phyloP scores from a whole-genome alignment of 2,329 filamentous ascomycete genomes.

The Diaporthe australafricana region DNA sequence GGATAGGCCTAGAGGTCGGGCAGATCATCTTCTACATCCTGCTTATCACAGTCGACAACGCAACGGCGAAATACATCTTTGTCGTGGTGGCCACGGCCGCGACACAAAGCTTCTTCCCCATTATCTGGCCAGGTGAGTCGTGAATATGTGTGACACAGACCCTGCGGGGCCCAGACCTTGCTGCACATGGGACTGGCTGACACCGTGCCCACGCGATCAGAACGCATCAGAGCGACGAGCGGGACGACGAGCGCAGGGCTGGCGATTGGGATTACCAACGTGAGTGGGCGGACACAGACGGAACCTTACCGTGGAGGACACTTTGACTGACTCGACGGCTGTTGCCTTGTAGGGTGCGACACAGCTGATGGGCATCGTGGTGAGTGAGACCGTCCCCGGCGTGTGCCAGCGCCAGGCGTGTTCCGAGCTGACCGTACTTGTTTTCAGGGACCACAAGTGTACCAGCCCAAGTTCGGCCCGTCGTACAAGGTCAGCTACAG shows the following conservation, averaged over 20 bases:
- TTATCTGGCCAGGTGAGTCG: constrained; percentile 51
- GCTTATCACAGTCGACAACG: constrained; percentile 50
- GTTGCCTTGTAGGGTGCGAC: constrained; percentile 39
- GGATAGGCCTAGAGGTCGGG: constrained; percentile 45
- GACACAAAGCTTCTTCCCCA: constrained; percentile 52
- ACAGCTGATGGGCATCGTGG: constrained; percentile 53
- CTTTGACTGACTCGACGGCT: neutral
- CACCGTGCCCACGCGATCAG: constrained; percentile 34
- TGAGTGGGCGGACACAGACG: constrained; percentile 24
- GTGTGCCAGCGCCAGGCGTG: neutral
- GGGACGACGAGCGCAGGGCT: constrained; percentile 53
- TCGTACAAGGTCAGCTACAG: constrained; percentile 51
- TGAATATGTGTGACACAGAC: neutral
- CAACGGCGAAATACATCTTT: constrained; percentile 52
- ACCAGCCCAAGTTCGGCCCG: constrained; percentile 53
- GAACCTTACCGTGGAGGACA: neutral
- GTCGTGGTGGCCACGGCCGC: constrained; percentile 53
- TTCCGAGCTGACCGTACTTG: neutral
- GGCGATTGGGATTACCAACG: constrained; percentile 52
- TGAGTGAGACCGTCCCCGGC: constrained; percentile 23
- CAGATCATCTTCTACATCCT: constrained; percentile 53
- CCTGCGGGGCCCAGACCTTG: neutral
- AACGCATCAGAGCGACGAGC: constrained; percentile 52
- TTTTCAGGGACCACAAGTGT: constrained; percentile 50
- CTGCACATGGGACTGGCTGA: neutral